Conservation (phyloP, 495 filamentous ascomycete genomes). For the Paragyromitra xinjiangensis region DNA sequence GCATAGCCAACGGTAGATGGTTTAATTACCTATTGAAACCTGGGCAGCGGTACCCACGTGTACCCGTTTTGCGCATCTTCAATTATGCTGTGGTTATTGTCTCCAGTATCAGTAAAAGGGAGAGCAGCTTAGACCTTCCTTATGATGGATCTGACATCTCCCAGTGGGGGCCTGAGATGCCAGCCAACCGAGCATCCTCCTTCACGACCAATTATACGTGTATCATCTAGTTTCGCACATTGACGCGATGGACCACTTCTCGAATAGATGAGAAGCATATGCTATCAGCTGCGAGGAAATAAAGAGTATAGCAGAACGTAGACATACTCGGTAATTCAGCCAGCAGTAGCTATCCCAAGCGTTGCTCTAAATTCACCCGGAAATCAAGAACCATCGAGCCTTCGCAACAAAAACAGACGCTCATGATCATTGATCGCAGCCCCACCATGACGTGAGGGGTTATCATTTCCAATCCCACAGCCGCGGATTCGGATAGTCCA, state of each 20-base stretch:
- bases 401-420: conserved; percentile 4
- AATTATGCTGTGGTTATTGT: background rate
- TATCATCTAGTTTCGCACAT: conserved; percentile 31
- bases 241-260: conserved; percentile 12
- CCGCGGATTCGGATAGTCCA: conserved; percentile 12
- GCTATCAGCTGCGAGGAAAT: background rate
- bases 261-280: conserved; percentile 9
- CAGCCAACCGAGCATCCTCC: background rate
- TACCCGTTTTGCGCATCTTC: background rate
- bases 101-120: background rate
- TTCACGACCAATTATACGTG: background rate
- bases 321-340: conserved; percentile 9
- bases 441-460: conserved; percentile 6
- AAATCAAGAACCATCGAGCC: background rate
- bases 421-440: conserved; percentile 34
- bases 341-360: conserved; percentile 17
- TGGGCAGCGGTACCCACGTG: background rate
- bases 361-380: conserved; percentile 23
- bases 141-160: background rate
- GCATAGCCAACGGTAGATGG: background rate
- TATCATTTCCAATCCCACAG: conserved; percentile 39
- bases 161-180: background rate
- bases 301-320: conserved; percentile 8
- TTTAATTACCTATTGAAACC: background rate
- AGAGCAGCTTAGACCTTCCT: conserved; percentile 1